Base-by-base conservation (phyloP, 345 rosid genomes). In the Citrus trifoliata region DNA sequence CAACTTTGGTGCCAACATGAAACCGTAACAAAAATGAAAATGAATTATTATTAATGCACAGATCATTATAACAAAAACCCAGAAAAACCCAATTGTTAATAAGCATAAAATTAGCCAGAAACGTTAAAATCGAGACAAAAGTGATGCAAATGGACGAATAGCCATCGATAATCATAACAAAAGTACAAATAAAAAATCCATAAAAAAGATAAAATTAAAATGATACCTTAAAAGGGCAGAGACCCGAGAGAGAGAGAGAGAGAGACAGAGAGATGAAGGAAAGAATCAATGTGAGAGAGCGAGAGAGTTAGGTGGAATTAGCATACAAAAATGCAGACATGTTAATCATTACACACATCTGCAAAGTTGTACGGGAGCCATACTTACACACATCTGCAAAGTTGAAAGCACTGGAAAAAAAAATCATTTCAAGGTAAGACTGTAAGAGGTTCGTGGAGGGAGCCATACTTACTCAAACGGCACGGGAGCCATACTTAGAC, bases 291-390 rank as follows among this genome's bases (percentile, higher is more conserved):
- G 18, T 28, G 40, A 46, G 72, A 27, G 84, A 63, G 35, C 35
- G 4, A 70, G 40, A 25, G 66, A 18, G 84, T 68, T 83, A 30
- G 87, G 85, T 77, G 79, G 35, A 55, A 35, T 21, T 24, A n/a
- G n/a, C n/a, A n/a, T n/a, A n/a, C n/a, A n/a, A n/a, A n/a, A n/a
- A n/a, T n/a, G n/a, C n/a, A n/a, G n/a, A n/a, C n/a, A n/a, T n/a
- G n/a, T n/a, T n/a, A n/a, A n/a, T n/a, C n/a, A n/a, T n/a, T n/a
- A n/a, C n/a, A n/a, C n/a, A n/a, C n/a, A n/a, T n/a, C n/a, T n/a
- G n/a, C n/a, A n/a, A n/a, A n/a, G n/a, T n/a, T n/a, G n/a, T n/a
- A n/a, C n/a, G n/a, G n/a, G n/a, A n/a, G n/a, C n/a, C n/a, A n/a
- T n/a, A n/a, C n/a, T n/a, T n/a, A n/a, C n/a, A n/a, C n/a, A n/a